Percentiles rank a stretch among this genome's conserved stretches.
Evolutionary conservation across 257 asterid species (phyloP).

Genomic region (Plantago major): DNA sequence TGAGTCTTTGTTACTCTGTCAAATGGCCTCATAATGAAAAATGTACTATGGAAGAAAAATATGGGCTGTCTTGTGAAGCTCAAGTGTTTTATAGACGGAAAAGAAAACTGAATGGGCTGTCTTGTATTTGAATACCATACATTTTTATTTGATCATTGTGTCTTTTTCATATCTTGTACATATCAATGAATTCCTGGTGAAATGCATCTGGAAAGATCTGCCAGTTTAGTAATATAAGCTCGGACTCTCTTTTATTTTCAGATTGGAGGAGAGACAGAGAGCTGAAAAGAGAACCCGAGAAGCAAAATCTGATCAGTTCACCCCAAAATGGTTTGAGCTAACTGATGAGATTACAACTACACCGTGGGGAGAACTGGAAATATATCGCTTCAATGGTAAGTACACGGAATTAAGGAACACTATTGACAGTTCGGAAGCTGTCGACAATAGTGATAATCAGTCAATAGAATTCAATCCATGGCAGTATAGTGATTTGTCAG

Average conservation of each 20-base stretch:
- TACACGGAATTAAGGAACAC: constrained; percentile 59
- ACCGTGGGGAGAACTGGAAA: constrained; percentile 96
- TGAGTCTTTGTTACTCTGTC: too few species aligned
- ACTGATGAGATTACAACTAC: constrained; percentile 72
- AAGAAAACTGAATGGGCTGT: too few species aligned
- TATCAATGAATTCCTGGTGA: too few species aligned
- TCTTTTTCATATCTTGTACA: too few species aligned
- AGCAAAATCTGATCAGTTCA: constrained; percentile 60
- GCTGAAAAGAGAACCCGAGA: constrained; percentile 87
- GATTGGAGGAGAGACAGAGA: constrained; percentile 96
- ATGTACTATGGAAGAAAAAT: too few species aligned
- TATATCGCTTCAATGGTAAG: constrained; percentile 65
- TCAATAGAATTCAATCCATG: constrained; percentile 81
- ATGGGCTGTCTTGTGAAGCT: too few species aligned
- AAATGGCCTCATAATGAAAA: too few species aligned
- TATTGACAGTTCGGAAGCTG: constrained; percentile 48
- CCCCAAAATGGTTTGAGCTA: constrained; percentile 80
- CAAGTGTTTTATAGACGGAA: too few species aligned
- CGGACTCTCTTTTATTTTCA: constrained; percentile 12
- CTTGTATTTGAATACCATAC: too few species aligned
- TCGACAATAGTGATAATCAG: constrained; percentile 31
- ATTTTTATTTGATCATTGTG: too few species aligned
- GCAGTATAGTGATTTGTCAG: constrained; percentile 59
- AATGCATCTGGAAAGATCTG: too few species aligned
- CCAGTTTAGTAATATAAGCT: neutral